Evolutionary conservation across 495 filamentous ascomycete species (phyloP), one percentile per base, ranked within the genome.

Genomic region (Ramalina intermedia): DNA sequence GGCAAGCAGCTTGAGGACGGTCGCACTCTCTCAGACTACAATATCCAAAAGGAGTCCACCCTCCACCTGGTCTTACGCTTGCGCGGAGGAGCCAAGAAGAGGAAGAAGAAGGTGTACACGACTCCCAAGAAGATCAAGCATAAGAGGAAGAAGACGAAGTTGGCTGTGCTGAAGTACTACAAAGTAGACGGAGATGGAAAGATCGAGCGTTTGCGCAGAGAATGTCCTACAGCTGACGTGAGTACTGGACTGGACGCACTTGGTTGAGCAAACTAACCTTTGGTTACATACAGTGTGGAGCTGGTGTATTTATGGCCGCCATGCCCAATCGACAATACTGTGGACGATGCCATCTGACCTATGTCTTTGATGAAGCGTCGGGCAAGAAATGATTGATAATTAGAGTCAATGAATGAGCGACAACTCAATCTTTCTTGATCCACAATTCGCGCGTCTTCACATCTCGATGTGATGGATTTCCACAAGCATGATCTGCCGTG

Each of bases 111-210:
- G 87, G 91, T 98, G 51, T 98, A 98, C 81, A 96, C 85, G 64
- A 98, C 93, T 60, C 91, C 91, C 66, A 98, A 98, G 89, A 98
- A 98, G 85, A 98, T 98, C 84, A 98, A 98, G 89, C 91, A 98
- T 77, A 98, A 96, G 85, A 82, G 88, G 75, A 96, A 96, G 84
- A 87, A 85, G 88, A 94, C 84, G 78, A 98, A 98, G 82, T 78
- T 98, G 63, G 93, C 91, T 58, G 87, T 98, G 61, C 88, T 98
- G 64, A 98, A 98, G 82, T 98, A 96, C 86, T 98, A 96, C 85
- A 98, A 98, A 81, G 91, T 98, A 59, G 93, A 96, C 67, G 83
- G 82, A 61, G 91, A 98, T 68, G 91, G 91, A 69, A 98, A 96
- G 84, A 96, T 98, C 62, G 91, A 98, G 85, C 93, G 93, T 71